Evolutionary conservation across 345 rosid species (phyloP), one percentile per base, ranked within the genome.

Genomic region (Boechera retrofracta): DNA sequence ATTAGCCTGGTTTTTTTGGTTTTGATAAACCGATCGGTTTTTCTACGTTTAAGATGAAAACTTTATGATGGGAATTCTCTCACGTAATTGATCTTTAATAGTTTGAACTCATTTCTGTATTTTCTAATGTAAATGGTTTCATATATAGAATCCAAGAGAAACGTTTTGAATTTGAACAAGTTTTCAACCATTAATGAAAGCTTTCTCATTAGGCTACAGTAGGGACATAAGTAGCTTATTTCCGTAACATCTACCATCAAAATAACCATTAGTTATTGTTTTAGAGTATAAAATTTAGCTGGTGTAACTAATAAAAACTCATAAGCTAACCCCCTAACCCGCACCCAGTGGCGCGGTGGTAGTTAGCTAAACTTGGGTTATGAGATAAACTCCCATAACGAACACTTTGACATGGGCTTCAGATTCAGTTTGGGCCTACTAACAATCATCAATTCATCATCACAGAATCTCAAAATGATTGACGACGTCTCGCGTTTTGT

Each of bases 91-190:
- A 56, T 74, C 16, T 54, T 21, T 4, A 15, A 38, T 16, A 51
- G 47, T 61, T 69, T 76, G 29, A 60, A 24, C 54, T 53, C 57
- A 39, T 41, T 52, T 52, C 64, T 3, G 3, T 69, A 45, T 32
- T 57, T 5, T 62, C 35, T 69, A 32, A 32, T 69, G 75, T 69
- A 76, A 69, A 73, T 56, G 66, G 78, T 66, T 75, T 66, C 78
- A 32, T 45, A 74, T 66, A 65, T 36, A 65, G 48, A 72, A 39
- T 29, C 62, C 69, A 72, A 38, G 31, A 53, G 15, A 73, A 73
- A 12, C 15, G 16, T 12, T 73, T 64, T 41, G 0, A 16, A 38
- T 49, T 26, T 36, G 28, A 33, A 3, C 8, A 21, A 21, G 26
- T 10, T 21, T 35, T 32, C 48, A 47, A 47, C 65, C 44, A 12